Percentiles rank a stretch among this genome's conserved stretches.
These are phyloP conservation scores for Kwoniella sp. DNA, from an alignment of 768 basidiomycete genomes.

Conservation along the genomic window DNA sequence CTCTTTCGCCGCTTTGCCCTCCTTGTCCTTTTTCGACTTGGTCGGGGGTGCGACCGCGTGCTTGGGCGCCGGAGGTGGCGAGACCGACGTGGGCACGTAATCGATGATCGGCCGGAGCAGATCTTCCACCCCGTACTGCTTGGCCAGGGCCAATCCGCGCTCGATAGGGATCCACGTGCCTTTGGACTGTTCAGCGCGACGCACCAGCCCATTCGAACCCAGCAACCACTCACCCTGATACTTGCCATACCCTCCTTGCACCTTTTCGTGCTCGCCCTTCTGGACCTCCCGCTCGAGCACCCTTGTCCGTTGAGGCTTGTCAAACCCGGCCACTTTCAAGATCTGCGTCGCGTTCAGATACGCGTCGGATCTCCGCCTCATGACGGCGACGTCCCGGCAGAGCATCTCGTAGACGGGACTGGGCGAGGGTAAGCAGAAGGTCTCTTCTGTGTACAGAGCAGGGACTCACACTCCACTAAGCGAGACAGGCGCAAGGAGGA, in stretches of 20 bases:
- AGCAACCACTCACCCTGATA: constrained; percentile 90
- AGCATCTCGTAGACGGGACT: constrained; percentile 50
- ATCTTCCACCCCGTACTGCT: constrained; percentile 85
- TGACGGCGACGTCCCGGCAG: constrained; percentile 70
- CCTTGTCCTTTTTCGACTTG: constrained; percentile 48
- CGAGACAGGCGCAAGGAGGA: constrained; percentile 1
- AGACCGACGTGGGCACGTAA: constrained; percentile 77
- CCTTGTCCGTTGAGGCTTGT: constrained; percentile 95
- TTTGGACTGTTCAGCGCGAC: constrained; percentile 47
- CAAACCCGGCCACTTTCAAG: constrained; percentile 97
- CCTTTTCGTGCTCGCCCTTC: constrained; percentile 98
- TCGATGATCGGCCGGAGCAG: constrained; percentile 89
- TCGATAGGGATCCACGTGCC: constrained; percentile 99
- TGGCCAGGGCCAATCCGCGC: constrained; percentile 75
- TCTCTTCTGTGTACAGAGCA: not conserved
- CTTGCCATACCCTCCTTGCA: constrained; percentile 98
- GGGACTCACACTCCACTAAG: constrained; percentile 48
- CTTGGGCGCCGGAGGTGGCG: constrained; percentile 86
- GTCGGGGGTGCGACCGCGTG: constrained; percentile 73
- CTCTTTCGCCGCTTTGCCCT: constrained; percentile 31
- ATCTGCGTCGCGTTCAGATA: constrained; percentile 98
- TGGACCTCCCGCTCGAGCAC: constrained; percentile 97
- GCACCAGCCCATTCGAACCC: no score
- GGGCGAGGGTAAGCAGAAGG: not conserved
- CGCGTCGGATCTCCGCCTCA: constrained; percentile 90